These are phyloP conservation scores for Histomonas meleagridis DNA, from an alignment of 208 protist species.

Conservation along the genomic window DNA sequence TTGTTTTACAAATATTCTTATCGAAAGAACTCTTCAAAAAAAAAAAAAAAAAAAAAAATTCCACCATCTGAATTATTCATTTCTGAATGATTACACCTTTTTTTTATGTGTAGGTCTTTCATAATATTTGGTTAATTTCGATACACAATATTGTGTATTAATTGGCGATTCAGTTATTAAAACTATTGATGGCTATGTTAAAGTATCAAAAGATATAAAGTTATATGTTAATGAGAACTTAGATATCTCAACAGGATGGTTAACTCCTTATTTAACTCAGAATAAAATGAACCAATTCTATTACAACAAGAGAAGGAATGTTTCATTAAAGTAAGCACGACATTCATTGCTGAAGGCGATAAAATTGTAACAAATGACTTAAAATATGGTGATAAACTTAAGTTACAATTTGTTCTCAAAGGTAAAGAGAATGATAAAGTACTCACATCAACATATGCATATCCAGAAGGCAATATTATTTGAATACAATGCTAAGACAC, in stretches of 20 bases:
- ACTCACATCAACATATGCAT: not conserved
- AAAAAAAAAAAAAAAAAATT: too few species aligned
- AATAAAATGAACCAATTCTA: not conserved
- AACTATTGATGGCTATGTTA: conserved; percentile 4
- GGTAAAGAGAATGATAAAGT: not conserved
- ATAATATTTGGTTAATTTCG: too few species aligned
- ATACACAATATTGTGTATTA: too few species aligned
- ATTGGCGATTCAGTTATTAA: not conserved
- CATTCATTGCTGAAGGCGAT: not conserved
- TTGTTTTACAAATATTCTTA: too few species aligned
- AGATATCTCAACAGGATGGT: not conserved
- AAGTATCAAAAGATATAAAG: not conserved
- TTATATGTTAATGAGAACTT: not conserved
- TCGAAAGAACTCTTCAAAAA: too few species aligned
- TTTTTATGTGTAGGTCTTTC: too few species aligned
- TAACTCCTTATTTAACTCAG: not conserved
- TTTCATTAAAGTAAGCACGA: not conserved
- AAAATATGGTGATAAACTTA: not conserved
- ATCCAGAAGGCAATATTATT: not conserved
- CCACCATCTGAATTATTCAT: too few species aligned
- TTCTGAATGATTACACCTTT: too few species aligned
- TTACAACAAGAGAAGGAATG: not conserved
- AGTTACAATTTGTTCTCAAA: not conserved
- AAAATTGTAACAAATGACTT: not conserved
- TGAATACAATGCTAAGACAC: not conserved